Evolutionary conservation across 2,329 filamentous ascomycete species (phyloP).

Genomic region (Knoxdaviesia capensis): DNA sequence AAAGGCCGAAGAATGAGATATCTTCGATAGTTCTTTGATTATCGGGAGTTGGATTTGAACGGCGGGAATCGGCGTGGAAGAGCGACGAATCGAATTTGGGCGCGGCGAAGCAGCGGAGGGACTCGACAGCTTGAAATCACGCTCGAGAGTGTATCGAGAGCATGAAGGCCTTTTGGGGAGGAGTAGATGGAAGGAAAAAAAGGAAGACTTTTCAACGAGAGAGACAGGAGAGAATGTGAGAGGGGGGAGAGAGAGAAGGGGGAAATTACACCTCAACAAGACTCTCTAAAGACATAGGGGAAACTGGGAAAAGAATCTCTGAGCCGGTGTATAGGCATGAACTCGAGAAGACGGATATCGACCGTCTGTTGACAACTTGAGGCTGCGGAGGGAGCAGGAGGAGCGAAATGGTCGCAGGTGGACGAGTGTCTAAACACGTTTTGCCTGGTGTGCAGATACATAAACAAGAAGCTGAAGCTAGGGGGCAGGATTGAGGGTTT

Average conservation of each 20-base stretch:
- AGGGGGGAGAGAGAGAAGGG: constrained; percentile 13
- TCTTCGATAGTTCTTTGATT: not conserved
- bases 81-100: not conserved
- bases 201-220: constrained; percentile 7
- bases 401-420: constrained; percentile 95
- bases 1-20: too few species aligned
- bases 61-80: constrained; percentile 1
- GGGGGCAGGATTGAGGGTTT: not conserved
- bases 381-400: constrained; percentile 83
- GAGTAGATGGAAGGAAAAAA: not conserved
- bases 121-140: not conserved
- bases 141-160: too few species aligned
- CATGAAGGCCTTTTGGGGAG: too few species aligned
- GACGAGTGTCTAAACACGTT: constrained; percentile 85
- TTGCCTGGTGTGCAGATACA: constrained; percentile 91
- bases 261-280: constrained; percentile 33
- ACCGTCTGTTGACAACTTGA: constrained; percentile 79
- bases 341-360: constrained; percentile 38
- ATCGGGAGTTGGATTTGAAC: not conserved
- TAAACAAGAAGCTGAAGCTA: constrained; percentile 44
- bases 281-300: constrained; percentile 34
- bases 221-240: constrained; percentile 18
- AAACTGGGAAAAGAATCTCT: constrained; percentile 22
- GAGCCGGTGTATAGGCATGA: constrained; percentile 36
- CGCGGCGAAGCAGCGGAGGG: not conserved